Conservation (phyloP, 2,329 filamentous ascomycete species). For the Diplodia sapinea region DNA sequence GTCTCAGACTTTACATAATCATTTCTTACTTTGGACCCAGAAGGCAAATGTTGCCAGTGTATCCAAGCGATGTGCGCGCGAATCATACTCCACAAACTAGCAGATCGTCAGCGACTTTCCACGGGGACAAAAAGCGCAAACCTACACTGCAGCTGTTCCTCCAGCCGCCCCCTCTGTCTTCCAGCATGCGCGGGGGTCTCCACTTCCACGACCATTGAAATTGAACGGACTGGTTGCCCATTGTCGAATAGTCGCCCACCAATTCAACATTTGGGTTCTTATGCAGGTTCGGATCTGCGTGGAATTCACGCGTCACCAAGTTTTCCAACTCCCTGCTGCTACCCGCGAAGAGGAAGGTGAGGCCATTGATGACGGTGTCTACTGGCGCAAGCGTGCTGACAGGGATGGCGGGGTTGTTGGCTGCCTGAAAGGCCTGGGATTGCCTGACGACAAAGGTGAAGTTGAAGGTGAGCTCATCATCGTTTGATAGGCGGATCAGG, state of each 20-base stretch:
- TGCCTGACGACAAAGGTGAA: conserved; percentile 85
- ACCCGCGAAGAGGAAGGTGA: conserved; percentile 91
- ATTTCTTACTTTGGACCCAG: conserved; percentile 79
- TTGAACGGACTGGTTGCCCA: conserved; percentile 79
- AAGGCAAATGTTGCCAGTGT: conserved; percentile 93
- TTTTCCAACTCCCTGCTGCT: conserved; percentile 89
- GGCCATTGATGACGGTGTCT: conserved; percentile 82
- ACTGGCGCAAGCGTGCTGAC: conserved; percentile 36
- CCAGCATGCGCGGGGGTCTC: conserved; percentile 81
- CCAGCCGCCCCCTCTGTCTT: conserved; percentile 91
- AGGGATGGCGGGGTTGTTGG: conserved; percentile 47
- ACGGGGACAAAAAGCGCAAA: conserved; percentile 28
- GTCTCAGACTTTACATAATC: not conserved
- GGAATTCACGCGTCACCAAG: conserved; percentile 91
- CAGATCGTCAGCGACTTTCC: not conserved
- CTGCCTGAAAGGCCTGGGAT: conserved; percentile 52
- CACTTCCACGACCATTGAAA: conserved; percentile 98
- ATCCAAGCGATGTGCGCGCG: conserved; percentile 84
- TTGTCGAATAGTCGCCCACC: conserved; percentile 88
- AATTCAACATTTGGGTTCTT: conserved; percentile 96
- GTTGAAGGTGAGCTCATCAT: conserved; percentile 90
- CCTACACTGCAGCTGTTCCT: conserved; percentile 89
- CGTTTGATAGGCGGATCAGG: conserved; percentile 83
- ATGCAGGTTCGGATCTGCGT: conserved; percentile 95
- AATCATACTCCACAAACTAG: conserved; percentile 95